Evolutionary conservation across 495 filamentous ascomycete genomes (phyloP).

Genomic region (Entonaema liquescens): DNA sequence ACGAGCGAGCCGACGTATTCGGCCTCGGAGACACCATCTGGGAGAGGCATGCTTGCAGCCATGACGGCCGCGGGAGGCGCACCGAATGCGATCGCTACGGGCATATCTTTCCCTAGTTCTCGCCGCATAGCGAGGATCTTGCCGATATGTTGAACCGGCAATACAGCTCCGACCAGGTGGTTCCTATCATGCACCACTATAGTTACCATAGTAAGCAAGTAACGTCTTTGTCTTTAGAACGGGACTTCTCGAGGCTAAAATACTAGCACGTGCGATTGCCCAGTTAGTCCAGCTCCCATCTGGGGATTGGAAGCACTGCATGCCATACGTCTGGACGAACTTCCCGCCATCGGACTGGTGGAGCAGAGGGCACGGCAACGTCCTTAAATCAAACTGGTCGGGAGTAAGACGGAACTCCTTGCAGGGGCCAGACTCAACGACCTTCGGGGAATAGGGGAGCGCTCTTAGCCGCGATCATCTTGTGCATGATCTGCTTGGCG

Average conservation of each 20-base stretch:
- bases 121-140: neutral
- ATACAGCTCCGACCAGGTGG: neutral
- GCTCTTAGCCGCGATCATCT: neutral
- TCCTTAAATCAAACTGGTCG: neutral
- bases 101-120: neutral
- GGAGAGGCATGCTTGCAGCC: neutral
- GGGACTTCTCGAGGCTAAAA: too few species aligned
- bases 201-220: neutral
- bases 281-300: neutral
- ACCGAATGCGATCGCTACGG: neutral
- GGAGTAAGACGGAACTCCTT: neutral
- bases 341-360: neutral
- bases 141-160: neutral
- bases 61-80: neutral
- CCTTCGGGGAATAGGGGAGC: neutral
- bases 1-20: neutral
- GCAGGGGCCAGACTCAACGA: neutral
- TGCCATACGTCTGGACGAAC: too few species aligned
- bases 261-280: neutral
- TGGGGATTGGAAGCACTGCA: too few species aligned
- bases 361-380: neutral
- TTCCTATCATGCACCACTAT: neutral
- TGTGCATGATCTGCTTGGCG: neutral
- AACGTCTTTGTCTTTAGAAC: too few species aligned
- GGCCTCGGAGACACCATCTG: neutral